Percentiles rank a stretch among this genome's conserved stretches.
These are phyloP conservation scores for Limtongia smithiae DNA, from an alignment of 805 yeast genomes.

Conservation along the genomic window DNA sequence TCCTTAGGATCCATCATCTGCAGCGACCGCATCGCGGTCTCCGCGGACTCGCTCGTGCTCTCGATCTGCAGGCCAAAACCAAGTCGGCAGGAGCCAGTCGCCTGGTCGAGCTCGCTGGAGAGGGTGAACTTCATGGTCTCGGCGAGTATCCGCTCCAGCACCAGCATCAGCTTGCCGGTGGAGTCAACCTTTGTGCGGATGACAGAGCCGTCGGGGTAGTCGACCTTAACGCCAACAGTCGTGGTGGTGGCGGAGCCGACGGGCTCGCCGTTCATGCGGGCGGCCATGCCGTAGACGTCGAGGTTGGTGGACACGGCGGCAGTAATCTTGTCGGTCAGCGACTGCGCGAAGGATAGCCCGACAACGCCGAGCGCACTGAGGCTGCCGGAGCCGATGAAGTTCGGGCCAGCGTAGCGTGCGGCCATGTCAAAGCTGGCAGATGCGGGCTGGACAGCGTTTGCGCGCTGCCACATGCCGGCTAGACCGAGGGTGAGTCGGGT, in stretches of 20 bases:
- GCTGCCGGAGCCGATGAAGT: conserved; percentile 94
- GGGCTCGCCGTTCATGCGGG: conserved; percentile 71
- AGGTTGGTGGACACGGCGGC: conserved; percentile 88
- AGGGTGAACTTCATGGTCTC: conserved; percentile 87
- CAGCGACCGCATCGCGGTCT: conserved; percentile 11
- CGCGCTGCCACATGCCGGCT: conserved; percentile 77
- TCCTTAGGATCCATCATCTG: conserved; percentile 18
- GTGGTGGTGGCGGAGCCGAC: conserved; percentile 88
- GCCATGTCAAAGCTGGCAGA: conserved; percentile 88
- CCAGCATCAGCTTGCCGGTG: conserved; percentile 82
- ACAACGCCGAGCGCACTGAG: conserved; percentile 85
- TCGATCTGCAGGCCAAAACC: conserved; percentile 96
- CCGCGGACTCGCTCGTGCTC: conserved; percentile 85
- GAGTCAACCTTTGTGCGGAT: conserved; percentile 95
- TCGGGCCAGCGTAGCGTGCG: conserved; percentile 81
- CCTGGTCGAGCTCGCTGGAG: conserved; percentile 90
- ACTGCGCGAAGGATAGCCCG: conserved; percentile 89
- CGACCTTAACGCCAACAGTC: conserved; percentile 94
- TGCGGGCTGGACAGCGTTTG: conserved; percentile 65
- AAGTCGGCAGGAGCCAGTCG: conserved; percentile 68
- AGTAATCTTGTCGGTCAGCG: conserved; percentile 86
- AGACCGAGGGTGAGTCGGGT: conserved; percentile 82
- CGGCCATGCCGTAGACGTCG: conserved; percentile 39
- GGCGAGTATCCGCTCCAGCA: conserved; percentile 87
- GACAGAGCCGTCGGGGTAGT: conserved; percentile 83